A percentile compares a stretch with the other conserved stretches of the same genome.
Evolutionary conservation across 768 basidiomycete genomes (phyloP).

Genomic region (Cystobasidiopsis lactophilus): DNA sequence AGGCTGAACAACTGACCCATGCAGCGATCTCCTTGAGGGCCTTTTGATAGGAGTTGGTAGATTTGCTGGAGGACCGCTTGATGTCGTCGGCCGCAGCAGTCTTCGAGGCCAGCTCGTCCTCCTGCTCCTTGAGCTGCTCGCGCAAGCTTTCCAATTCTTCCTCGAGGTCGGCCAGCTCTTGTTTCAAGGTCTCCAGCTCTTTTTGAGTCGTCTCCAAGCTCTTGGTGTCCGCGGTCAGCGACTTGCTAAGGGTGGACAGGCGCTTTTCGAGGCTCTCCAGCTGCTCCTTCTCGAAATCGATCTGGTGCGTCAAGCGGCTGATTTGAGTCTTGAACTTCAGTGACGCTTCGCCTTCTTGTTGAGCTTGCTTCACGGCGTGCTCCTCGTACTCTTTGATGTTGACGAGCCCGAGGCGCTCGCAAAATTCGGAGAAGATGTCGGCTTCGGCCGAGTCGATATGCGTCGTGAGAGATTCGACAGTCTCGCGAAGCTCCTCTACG

Average conservation of each 20-base stretch:
- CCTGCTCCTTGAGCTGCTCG: slow-evolving; percentile 35
- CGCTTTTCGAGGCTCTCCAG: slow-evolving; percentile 7
- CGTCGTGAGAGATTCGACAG: slow-evolving; percentile 9
- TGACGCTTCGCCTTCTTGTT: slow-evolving; percentile 66
- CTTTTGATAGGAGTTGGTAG: slow-evolving; percentile 58
- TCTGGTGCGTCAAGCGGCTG: slow-evolving; percentile 61
- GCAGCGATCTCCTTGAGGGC: slow-evolving; percentile 71
- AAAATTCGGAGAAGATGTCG: slow-evolving; percentile 53
- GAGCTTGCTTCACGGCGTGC: slow-evolving; percentile 63
- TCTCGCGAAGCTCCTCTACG: neutral
- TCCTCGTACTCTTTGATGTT: slow-evolving; percentile 88
- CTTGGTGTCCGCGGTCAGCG: slow-evolving; percentile 6
- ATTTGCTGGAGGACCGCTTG: slow-evolving; percentile 46
- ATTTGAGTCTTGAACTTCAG: slow-evolving; percentile 68
- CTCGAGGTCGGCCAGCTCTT: slow-evolving; percentile 27
- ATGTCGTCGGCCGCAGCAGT: slow-evolving; percentile 25
- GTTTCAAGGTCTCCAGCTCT: slow-evolving; percentile 7
- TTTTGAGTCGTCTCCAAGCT: neutral
- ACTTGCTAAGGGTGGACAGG: slow-evolving; percentile 7
- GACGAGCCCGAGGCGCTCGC: slow-evolving; percentile 47
- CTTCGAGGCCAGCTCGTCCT: slow-evolving; percentile 24
- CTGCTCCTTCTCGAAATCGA: slow-evolving; percentile 54
- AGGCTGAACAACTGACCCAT: slow-evolving; percentile 32
- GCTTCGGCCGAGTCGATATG: slow-evolving; percentile 61
- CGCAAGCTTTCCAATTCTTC: slow-evolving; percentile 41